Conservation (phyloP, 2,329 filamentous ascomycete genomes). For the Geosmithia flava region DNA sequence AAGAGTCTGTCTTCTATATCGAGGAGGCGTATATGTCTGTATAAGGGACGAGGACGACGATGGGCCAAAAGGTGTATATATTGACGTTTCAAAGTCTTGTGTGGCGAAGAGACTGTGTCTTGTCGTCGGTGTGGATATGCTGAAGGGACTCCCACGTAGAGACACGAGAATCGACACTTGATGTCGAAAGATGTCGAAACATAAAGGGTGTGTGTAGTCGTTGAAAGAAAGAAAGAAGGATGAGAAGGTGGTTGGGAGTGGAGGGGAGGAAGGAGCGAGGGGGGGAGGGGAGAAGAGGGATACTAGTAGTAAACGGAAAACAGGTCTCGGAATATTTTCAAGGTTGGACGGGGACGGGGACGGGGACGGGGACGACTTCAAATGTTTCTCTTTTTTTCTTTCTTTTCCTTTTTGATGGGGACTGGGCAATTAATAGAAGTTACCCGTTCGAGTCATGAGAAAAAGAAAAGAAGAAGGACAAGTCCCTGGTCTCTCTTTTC, state of each 20-base stretch:
- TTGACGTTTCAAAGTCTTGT: no score
- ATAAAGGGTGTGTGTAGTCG: background rate
- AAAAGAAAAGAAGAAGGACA: background rate
- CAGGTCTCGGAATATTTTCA: background rate
- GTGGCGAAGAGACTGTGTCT: no score
- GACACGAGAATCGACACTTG: background rate
- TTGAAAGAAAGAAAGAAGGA: background rate
- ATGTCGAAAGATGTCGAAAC: background rate
- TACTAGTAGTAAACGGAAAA: background rate
- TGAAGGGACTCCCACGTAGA: background rate
- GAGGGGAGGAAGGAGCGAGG: background rate
- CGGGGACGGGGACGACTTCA: no score
- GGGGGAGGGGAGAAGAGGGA: background rate
- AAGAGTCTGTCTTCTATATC: no score
- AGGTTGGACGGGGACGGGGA: background rate
- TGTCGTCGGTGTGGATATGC: background rate
- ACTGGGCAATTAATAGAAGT: background rate
- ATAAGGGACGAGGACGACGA: no score
- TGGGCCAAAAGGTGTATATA: no score
- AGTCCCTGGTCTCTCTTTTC: background rate
- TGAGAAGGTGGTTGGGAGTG: background rate
- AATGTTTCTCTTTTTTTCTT: no score
- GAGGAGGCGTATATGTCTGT: no score
- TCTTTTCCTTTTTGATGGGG: background rate
- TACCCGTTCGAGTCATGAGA: background rate